Evolutionary conservation across 148 eudicot genomes (phyloP).

Genomic region (Amaranthus palmeri): DNA sequence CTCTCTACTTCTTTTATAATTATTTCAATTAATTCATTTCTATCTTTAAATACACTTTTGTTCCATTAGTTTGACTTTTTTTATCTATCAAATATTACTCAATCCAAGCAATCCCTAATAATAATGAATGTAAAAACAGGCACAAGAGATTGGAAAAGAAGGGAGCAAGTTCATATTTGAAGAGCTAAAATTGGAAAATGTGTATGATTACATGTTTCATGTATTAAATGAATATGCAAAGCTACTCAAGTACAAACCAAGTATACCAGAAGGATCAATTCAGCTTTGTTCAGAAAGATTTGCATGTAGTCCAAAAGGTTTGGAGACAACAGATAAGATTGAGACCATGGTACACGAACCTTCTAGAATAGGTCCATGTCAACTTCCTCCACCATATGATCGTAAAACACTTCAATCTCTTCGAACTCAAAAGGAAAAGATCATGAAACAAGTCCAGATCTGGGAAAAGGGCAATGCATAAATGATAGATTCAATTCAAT

Average conservation of each 20-base stretch:
- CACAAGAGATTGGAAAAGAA: slow-evolving; percentile 48
- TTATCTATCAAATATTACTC: neutral
- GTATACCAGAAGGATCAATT: slow-evolving; percentile 37
- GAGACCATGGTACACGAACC: slow-evolving; percentile 39
- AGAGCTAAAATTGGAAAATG: slow-evolving; percentile 38
- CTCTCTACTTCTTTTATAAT: no score
- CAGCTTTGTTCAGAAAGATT: slow-evolving; percentile 50
- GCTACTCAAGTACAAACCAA: slow-evolving; percentile 49
- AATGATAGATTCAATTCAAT: no score
- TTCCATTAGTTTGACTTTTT: no score
- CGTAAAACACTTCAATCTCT: slow-evolving; percentile 23
- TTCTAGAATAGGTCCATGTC: slow-evolving; percentile 40
- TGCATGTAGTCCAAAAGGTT: slow-evolving; percentile 43
- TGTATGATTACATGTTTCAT: slow-evolving; percentile 70
- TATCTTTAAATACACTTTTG: no score
- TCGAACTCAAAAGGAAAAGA: slow-evolving; percentile 30
- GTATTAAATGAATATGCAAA: slow-evolving; percentile 48
- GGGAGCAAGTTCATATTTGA: slow-evolving; percentile 47
- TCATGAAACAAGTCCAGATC: slow-evolving; percentile 31
- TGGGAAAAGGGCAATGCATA: slow-evolving; percentile 32
- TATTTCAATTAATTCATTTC: no score
- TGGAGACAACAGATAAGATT: slow-evolving; percentile 31
- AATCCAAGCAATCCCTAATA: no score
- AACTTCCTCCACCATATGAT: slow-evolving; percentile 37
- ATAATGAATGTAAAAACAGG: slow-evolving; percentile 25